These are phyloP conservation scores for Hymenoscyphus repandus DNA, from an alignment of 2,329 filamentous ascomycete genomes.

Conservation along the genomic window DNA sequence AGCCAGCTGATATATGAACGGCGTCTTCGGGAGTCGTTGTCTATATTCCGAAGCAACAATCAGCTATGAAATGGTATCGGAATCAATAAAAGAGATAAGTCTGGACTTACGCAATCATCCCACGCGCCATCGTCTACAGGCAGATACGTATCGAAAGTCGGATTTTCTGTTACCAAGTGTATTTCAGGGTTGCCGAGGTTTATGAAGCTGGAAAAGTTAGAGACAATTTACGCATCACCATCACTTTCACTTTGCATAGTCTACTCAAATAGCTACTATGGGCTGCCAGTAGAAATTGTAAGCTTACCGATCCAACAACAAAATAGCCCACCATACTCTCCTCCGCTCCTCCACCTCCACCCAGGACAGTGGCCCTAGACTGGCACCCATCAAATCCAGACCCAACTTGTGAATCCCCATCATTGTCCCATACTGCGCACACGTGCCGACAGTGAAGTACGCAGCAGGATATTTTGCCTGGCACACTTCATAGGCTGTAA, in stretches of 20 bases:
- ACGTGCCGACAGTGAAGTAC: conserved; percentile 19
- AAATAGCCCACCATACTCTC: not conserved
- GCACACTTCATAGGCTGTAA: conserved; percentile 31
- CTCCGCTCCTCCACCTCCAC: not conserved
- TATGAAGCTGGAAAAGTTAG: not conserved
- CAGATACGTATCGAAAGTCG: not conserved
- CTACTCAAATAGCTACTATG: not conserved
- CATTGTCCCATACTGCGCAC: not conserved
- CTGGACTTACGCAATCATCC: not conserved
- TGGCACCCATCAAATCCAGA: not conserved
- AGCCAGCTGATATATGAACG: not conserved
- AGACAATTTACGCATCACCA: too few species aligned
- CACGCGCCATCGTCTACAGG: not conserved
- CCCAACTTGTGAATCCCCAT: not conserved
- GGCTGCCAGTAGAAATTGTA: not conserved
- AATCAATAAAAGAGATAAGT: not conserved
- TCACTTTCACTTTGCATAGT: too few species aligned
- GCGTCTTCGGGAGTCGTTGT: not conserved
- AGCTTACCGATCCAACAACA: not conserved
- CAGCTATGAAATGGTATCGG: not conserved
- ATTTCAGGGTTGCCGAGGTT: not conserved
- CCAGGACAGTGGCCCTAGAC: not conserved
- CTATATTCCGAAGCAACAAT: not conserved
- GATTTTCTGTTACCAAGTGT: not conserved
- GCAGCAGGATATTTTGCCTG: conserved; percentile 35